phyloP scores from a whole-genome alignment of 352 stramenopile species.

The Pythium oligandrum region DNA sequence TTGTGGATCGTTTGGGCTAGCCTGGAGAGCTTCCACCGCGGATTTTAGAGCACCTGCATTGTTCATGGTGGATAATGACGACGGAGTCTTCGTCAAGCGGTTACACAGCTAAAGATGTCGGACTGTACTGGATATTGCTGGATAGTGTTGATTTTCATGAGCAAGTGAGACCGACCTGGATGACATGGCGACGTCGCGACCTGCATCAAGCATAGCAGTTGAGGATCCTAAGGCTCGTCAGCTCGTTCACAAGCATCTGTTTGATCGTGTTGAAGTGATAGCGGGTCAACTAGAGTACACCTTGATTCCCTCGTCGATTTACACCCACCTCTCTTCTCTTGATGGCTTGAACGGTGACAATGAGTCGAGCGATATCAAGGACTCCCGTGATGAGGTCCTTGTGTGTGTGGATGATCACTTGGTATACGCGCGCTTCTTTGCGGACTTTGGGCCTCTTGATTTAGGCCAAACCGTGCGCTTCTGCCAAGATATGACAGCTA shows the following conservation, averaged over 20 bases:
- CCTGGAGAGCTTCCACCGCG: slow-evolving; percentile 20
- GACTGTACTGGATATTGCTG: no score
- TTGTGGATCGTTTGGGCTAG: slow-evolving; percentile 13
- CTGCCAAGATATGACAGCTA: slow-evolving; percentile 69
- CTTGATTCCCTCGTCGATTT: slow-evolving; percentile 11
- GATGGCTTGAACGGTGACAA: no score
- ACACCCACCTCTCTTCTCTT: background rate
- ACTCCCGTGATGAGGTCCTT: background rate
- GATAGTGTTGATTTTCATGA: no score
- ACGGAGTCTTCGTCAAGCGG: no score
- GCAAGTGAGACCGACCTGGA: no score
- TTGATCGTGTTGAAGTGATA: slow-evolving; percentile 26
- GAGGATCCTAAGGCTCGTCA: background rate
- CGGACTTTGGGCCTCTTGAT: slow-evolving; percentile 96
- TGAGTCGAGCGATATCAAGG: no score
- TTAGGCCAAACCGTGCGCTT: slow-evolving; percentile 92
- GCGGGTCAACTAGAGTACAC: slow-evolving; percentile 25
- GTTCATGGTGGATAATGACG: no score
- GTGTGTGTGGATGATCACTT: slow-evolving; percentile 57
- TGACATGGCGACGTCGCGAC: no score
- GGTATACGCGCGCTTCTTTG: slow-evolving; percentile 97
- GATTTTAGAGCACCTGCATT: background rate
- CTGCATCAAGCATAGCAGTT: background rate
- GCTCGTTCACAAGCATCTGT: slow-evolving; percentile 4
- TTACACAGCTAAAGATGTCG: no score